Evolutionary conservation across 2,329 filamentous ascomycete species (phyloP).

Genomic region (Verticillium albo-atrum): DNA sequence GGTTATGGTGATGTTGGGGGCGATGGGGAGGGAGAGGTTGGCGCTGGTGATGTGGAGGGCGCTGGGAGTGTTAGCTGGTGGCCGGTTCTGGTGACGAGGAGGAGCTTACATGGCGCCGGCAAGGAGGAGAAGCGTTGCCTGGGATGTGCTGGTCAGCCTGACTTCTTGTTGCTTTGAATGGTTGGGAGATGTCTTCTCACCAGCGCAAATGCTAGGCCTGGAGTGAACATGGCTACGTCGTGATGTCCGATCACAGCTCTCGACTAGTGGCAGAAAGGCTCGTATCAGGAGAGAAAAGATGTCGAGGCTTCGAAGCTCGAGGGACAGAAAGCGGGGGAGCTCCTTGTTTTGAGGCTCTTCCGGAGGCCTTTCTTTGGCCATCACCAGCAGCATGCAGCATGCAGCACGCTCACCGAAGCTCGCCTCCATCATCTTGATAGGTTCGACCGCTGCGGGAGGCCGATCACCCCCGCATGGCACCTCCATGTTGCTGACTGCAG

Average conservation of each 20-base stretch:
- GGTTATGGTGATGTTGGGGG: constrained; percentile 27
- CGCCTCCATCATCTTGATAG: not conserved
- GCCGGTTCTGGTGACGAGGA: no score
- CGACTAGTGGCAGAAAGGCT: no score
- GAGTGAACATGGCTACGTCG: not conserved
- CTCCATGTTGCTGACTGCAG: not conserved
- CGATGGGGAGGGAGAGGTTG: constrained; percentile 35
- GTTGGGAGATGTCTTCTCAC: not conserved
- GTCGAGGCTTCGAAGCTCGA: not conserved
- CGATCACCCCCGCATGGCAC: not conserved
- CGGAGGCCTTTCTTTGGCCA: not conserved
- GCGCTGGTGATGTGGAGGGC: constrained; percentile 32
- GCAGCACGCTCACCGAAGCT: not conserved
- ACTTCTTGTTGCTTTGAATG: not conserved
- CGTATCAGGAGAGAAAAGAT: not conserved
- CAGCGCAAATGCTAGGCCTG: not conserved
- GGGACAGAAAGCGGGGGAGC: not conserved
- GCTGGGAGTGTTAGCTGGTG: constrained; percentile 16
- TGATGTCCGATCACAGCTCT: no score
- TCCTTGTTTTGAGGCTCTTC: not conserved
- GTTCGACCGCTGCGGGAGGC: not conserved
- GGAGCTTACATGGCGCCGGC: constrained; percentile 15
- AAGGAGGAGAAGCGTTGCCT: constrained; percentile 16
- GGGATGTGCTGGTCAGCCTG: not conserved
- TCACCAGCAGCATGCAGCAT: not conserved